Base-by-base conservation (phyloP, 2,329 filamentous ascomycete genomes). In the Trichoderma endophyticum region DNA sequence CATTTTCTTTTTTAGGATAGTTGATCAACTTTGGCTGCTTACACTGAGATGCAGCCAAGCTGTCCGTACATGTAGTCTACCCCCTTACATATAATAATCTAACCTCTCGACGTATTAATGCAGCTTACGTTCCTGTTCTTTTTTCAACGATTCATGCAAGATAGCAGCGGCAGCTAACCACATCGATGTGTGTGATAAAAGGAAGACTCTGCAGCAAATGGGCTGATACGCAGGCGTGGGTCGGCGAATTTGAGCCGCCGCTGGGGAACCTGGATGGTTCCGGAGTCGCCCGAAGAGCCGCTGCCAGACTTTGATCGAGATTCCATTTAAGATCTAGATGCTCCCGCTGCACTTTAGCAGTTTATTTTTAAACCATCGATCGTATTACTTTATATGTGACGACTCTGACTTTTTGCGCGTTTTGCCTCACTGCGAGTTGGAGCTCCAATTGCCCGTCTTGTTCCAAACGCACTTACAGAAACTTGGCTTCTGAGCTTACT, bases 211-310 rank as follows among this genome's bases (percentile, higher is more conserved):
- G 56, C 67, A 70, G 67, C 57, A 24, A 54, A 54, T n/a, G n/a
- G 57, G 28, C 57, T 70, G 39, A 54, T 28, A 14, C 9, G 56
- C 26, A 34, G 56, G 56, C 66, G 66, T 69, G 66, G 66, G 56
- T 61, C 66, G 36, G 36, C 26, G 28, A 18, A 48, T 48, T 62
- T 34, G 28, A 26, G 54, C 65, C 54, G 65, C 65, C 26, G 43
- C 61, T 61, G 39, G 57, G 28, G n/a, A 30, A 60, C 34, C 54
- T 70, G 67, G 57, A 68, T 68, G 65, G 67, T 62, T 70, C 67
- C 67, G 67, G 61, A 61, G 34, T 54, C 43, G 67, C 67, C 67
- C 67, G 67, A 62, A 51, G 39, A 28, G 67, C 39, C 57, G 14
- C 18, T 62, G 39, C 67, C 48, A 51, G 57, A 54, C 6, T 7